Conservation (phyloP, 2,329 filamentous ascomycete genomes). For the Shiraia sp. region DNA sequence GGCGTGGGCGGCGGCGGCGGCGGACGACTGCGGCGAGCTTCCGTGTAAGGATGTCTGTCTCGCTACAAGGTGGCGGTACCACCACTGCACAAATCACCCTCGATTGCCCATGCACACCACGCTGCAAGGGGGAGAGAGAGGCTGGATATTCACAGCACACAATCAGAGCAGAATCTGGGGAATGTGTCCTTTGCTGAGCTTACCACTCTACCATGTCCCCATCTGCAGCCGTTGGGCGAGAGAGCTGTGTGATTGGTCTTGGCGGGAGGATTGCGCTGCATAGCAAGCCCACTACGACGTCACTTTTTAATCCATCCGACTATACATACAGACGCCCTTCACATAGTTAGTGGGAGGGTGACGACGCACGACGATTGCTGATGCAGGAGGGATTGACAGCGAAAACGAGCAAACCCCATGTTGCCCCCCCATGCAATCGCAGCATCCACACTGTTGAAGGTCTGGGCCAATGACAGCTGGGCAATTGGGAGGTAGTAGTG, state of each 20-base stretch:
- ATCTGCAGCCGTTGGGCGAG: background rate
- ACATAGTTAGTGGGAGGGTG: background rate
- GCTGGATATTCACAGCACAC: constrained; percentile 10
- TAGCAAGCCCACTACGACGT: too few species aligned
- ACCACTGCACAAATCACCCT: constrained; percentile 21
- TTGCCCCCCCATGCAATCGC: too few species aligned
- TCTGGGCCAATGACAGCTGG: too few species aligned
- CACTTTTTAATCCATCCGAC: too few species aligned
- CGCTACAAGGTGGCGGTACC: constrained; percentile 42
- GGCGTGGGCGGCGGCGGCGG: too few species aligned
- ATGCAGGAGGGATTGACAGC: background rate
- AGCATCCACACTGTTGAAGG: too few species aligned
- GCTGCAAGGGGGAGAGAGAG: constrained; percentile 6
- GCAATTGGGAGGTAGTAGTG: too few species aligned
- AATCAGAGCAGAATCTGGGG: constrained; percentile 2
- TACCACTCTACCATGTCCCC: too few species aligned
- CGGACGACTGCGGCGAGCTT: constrained; percentile 9
- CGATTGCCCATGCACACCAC: constrained; percentile 4
- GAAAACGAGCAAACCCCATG: too few species aligned
- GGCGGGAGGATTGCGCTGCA: constrained; percentile 5
- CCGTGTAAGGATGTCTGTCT: constrained; percentile 25
- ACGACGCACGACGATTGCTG: background rate
- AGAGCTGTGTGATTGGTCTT: background rate
- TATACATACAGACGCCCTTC: too few species aligned
- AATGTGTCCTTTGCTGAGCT: background rate